Percentiles rank a stretch among this genome's conserved stretches.
These are phyloP conservation scores for Colletotrichum sp. DNA, from an alignment of 2,329 filamentous ascomycete genomes.

Conservation along the genomic window DNA sequence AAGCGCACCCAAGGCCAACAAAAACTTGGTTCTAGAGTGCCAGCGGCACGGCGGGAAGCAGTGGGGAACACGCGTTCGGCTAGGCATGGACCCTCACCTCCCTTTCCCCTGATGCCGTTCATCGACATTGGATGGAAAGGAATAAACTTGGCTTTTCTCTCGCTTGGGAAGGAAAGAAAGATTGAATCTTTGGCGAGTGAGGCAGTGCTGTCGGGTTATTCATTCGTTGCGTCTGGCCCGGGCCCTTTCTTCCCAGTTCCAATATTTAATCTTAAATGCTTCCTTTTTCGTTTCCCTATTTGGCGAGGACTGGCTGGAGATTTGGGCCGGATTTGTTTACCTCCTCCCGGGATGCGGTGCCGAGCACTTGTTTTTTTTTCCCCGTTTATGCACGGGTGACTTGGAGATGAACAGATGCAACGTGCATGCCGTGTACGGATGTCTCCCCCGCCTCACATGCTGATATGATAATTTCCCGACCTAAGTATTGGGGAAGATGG, in stretches of 20 bases:
- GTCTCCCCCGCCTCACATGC: neutral
- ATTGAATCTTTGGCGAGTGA: neutral
- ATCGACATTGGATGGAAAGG: neutral
- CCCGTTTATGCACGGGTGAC: neutral
- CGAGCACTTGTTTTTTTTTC: neutral
- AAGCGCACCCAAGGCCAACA: neutral
- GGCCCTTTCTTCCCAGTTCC: neutral
- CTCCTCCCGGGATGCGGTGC: neutral
- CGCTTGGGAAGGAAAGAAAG: neutral
- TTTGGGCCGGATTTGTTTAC: neutral
- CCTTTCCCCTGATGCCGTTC: neutral
- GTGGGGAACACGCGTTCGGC: neutral
- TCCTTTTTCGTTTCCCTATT: neutral
- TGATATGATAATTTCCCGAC: neutral
- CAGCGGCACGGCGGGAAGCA: neutral
- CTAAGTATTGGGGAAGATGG: neutral
- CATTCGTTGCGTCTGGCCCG: neutral
- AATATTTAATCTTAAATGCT: neutral
- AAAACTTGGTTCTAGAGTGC: neutral
- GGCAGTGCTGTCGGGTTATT: neutral
- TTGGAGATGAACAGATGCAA: neutral
- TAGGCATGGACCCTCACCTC: neutral
- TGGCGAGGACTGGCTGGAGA: neutral
- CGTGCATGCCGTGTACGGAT: neutral
- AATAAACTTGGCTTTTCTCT: neutral